Evolutionary conservation across 495 filamentous ascomycete species (phyloP).

Genomic region (Aspergillus ellipticus): DNA sequence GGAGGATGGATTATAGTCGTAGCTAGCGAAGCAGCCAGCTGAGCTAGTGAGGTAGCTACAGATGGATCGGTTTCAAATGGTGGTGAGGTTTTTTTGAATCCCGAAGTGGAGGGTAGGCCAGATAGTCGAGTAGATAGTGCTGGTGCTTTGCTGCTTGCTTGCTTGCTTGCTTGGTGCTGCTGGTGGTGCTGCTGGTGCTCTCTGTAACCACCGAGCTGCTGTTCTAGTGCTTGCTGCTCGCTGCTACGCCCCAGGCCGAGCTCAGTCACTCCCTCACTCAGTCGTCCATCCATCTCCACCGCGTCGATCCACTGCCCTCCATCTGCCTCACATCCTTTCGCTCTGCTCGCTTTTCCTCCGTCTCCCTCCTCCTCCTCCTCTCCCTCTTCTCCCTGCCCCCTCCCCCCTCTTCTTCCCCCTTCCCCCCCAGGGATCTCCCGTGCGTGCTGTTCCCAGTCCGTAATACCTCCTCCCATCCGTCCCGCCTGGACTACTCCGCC

Average conservation of each 20-base stretch:
- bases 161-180: too few species aligned
- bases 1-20: background rate
- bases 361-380: background rate
- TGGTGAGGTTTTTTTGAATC: background rate
- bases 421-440: slow-evolving; percentile 17
- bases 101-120: background rate
- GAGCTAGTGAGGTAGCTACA: background rate
- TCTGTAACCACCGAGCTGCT: too few species aligned
- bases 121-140: background rate
- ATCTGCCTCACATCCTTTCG: slow-evolving; percentile 1
- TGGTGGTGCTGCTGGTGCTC: background rate
- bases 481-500: slow-evolving; percentile 2
- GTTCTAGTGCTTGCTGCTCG: background rate
- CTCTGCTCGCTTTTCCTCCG: slow-evolving; percentile 15
- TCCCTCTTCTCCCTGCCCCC: background rate
- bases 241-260: background rate
- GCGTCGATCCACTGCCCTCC: slow-evolving; percentile 11
- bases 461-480: slow-evolving; percentile 1
- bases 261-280: too few species aligned
- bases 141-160: too few species aligned
- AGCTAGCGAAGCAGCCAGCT: background rate
- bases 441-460: slow-evolving; percentile 2
- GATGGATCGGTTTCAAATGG: background rate
- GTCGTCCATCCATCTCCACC: slow-evolving; percentile 4
- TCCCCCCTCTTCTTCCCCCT: background rate